A percentile compares a stretch with the other conserved stretches of the same genome.
Conservation (phyloP, 1,284 basidiomycete genomes). For the Anthracocystis panici-leucophaei region DNA sequence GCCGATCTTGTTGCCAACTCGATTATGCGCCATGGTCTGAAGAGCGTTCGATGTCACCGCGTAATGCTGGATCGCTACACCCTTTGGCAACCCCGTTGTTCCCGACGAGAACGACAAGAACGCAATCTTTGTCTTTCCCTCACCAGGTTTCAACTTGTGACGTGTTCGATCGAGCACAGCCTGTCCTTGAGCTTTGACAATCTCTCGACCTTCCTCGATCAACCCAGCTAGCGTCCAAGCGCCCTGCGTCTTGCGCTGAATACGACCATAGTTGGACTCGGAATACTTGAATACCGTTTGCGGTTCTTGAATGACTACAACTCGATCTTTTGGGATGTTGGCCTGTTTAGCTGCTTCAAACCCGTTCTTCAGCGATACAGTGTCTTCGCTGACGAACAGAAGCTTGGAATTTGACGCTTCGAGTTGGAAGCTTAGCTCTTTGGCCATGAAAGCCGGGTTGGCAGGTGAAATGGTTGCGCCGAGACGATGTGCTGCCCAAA, state of each 20-base stretch:
- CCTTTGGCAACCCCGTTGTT: conserved; percentile 70
- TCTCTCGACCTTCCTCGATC: conserved; percentile 70
- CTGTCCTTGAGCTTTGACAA: conserved; percentile 70
- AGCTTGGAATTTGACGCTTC: conserved; percentile 74
- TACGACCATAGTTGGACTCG: conserved; percentile 43
- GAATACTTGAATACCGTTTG: conserved; percentile 40
- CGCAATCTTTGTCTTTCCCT: conserved; percentile 74
- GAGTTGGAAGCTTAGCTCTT: conserved; percentile 74
- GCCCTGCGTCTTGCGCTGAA: conserved; percentile 51
- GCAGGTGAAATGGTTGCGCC: conserved; percentile 80
- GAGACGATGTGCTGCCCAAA: conserved; percentile 81
- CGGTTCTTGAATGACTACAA: conserved; percentile 52
- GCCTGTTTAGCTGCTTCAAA: conserved; percentile 73
- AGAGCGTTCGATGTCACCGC: conserved; percentile 62
- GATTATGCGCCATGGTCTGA: conserved; percentile 67
- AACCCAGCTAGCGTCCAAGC: conserved; percentile 73
- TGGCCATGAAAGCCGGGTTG: conserved; percentile 78
- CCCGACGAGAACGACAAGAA: conserved; percentile 70
- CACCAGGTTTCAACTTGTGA: conserved; percentile 74
- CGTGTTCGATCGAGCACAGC: conserved; percentile 72
- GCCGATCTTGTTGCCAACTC: conserved; percentile 37
- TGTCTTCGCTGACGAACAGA: conserved; percentile 75
- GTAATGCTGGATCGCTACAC: conserved; percentile 65
- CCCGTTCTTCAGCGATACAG: conserved; percentile 71
- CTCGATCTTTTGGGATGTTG: conserved; percentile 73